phyloP scores from a whole-genome alignment of 139 green algal species.

The Micromonas pusilla region DNA sequence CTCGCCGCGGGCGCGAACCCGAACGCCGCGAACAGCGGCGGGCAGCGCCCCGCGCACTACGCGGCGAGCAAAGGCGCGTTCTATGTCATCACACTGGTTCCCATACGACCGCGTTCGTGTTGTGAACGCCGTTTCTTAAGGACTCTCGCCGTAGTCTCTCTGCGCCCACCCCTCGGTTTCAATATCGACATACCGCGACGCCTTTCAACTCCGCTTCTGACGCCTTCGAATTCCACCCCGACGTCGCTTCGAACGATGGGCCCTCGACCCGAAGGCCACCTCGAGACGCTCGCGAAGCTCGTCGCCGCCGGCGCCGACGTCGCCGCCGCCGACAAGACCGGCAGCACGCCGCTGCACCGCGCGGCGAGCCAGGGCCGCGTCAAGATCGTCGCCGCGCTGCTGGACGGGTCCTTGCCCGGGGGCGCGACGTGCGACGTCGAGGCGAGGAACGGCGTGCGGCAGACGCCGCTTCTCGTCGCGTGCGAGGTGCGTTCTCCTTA shows the following conservation, averaged over 20 bases:
- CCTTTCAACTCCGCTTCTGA: too few species aligned
- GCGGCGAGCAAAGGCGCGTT: conserved; percentile 25
- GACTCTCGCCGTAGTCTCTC: too few species aligned
- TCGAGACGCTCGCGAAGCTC: neutral
- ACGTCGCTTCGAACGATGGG: too few species aligned
- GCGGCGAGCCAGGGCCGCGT: neutral
- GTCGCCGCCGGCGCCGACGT: neutral
- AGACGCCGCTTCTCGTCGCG: conserved; percentile 13
- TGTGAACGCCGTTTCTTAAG: too few species aligned
- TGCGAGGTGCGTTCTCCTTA: too few species aligned
- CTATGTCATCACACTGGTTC: too few species aligned
- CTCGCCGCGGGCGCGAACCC: neutral
- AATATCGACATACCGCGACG: too few species aligned
- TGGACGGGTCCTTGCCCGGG: neutral
- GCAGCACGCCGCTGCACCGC: conserved; percentile 6
- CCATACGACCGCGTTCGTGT: too few species aligned
- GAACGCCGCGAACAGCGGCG: neutral
- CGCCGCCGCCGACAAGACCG: neutral
- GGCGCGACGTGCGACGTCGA: conserved; percentile 1
- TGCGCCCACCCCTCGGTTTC: too few species aligned
- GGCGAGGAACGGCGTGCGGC: neutral
- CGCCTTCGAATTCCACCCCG: too few species aligned
- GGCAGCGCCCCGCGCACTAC: conserved; percentile 1
- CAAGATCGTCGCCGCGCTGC: neutral
- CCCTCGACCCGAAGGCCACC: too few species aligned